Conservation (phyloP, 2,329 filamentous ascomycete genomes). For the Colletotrichum sp. region DNA sequence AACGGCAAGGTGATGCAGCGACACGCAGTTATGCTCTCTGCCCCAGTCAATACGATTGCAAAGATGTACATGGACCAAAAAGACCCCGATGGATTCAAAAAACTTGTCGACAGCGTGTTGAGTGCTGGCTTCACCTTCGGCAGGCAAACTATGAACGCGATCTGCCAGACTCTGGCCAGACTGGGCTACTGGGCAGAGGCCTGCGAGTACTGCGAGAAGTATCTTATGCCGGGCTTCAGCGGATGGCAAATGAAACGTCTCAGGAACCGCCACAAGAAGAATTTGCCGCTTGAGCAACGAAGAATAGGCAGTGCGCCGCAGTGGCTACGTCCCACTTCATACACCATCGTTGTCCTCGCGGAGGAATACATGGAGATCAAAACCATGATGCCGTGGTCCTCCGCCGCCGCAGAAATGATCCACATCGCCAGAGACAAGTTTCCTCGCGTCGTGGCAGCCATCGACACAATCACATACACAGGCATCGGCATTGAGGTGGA, state of each 20-base stretch:
- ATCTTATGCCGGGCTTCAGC: constrained; percentile 79
- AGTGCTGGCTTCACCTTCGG: constrained; percentile 75
- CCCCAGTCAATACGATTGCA: constrained; percentile 54
- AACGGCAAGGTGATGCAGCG: constrained; percentile 40
- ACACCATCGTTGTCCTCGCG: constrained; percentile 54
- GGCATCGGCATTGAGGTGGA: constrained; percentile 26
- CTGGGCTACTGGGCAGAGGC: constrained; percentile 67
- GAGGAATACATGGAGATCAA: constrained; percentile 56
- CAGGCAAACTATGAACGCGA: constrained; percentile 80
- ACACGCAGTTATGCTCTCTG: constrained; percentile 58
- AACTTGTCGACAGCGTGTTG: constrained; percentile 60
- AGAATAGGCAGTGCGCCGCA: constrained; percentile 40
- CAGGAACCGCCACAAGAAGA: constrained; percentile 26
- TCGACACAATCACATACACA: constrained; percentile 26
- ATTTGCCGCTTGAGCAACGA: constrained; percentile 42
- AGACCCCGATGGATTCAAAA: constrained; percentile 51
- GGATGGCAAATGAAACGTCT: constrained; percentile 64
- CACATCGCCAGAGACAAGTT: constrained; percentile 42
- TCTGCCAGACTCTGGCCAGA: constrained; percentile 70
- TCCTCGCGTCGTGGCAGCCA: constrained; percentile 45
- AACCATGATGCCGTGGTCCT: constrained; percentile 53
- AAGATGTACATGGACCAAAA: constrained; percentile 43
- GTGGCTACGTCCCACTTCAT: constrained; percentile 42
- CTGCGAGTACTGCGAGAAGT: constrained; percentile 75
- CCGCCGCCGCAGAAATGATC: constrained; percentile 44